Evolutionary conservation across 495 filamentous ascomycete genomes (phyloP).

Genomic region (Echria macrotheca): DNA sequence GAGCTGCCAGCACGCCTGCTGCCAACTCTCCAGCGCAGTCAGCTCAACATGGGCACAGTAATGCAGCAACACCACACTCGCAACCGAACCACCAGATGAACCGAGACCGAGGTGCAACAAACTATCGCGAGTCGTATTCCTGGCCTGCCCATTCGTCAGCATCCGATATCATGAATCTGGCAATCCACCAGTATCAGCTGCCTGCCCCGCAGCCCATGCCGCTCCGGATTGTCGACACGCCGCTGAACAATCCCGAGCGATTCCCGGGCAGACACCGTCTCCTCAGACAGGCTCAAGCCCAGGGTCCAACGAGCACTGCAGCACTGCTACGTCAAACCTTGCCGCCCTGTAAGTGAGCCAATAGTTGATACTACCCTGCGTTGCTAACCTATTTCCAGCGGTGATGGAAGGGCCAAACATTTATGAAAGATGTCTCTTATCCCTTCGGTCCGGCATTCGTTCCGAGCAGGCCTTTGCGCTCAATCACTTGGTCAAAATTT

Average conservation of each 20-base stretch:
- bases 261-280: slow-evolving; percentile 46
- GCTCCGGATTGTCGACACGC: slow-evolving; percentile 65
- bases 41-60: slow-evolving; percentile 25
- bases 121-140: neutral
- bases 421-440: slow-evolving; percentile 74
- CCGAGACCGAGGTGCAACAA: slow-evolving; percentile 12
- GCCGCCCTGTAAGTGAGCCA: slow-evolving; percentile 20
- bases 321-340: slow-evolving; percentile 17
- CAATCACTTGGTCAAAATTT: slow-evolving; percentile 91
- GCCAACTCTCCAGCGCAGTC: slow-evolving; percentile 27
- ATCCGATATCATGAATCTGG: slow-evolving; percentile 41
- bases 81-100: slow-evolving; percentile 24
- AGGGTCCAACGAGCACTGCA: slow-evolving; percentile 20
- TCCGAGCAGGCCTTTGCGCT: slow-evolving; percentile 84
- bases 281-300: slow-evolving; percentile 21
- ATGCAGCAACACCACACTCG: slow-evolving; percentile 12
- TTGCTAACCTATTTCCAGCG: slow-evolving; percentile 34
- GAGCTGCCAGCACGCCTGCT: slow-evolving; percentile 4
- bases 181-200: slow-evolving; percentile 56
- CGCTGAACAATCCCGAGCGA: slow-evolving; percentile 58
- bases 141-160: slow-evolving; percentile 12
- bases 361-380: neutral
- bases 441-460: slow-evolving; percentile 72
- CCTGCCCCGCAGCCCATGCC: slow-evolving; percentile 48
- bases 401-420: slow-evolving; percentile 74